Evolutionary conservation across 1,284 basidiomycete species (phyloP).

Genomic region (Leccinum pachyderme): DNA sequence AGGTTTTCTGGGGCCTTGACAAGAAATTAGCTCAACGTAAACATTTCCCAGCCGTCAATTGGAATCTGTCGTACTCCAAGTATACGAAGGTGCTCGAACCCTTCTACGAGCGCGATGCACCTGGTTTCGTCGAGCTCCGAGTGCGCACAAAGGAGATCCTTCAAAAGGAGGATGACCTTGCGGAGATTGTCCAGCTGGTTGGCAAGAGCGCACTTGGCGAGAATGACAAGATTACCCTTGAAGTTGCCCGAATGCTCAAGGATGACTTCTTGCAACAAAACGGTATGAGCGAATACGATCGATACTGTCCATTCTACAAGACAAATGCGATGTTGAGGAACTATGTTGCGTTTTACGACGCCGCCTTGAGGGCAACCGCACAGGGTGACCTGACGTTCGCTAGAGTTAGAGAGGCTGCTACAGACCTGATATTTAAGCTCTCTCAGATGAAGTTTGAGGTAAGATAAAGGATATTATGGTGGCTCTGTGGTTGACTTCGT

Average conservation of each 20-base stretch:
- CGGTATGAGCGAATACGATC: conserved; percentile 97
- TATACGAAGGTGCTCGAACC: conserved; percentile 95
- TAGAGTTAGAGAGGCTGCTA: conserved; percentile 85
- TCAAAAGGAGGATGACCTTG: conserved; percentile 97
- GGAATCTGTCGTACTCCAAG: conserved; percentile 98
- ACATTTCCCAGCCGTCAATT: conserved; percentile 99
- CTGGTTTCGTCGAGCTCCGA: conserved; percentile 92
- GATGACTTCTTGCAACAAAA: conserved; percentile 99
- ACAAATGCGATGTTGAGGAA: conserved; percentile 95
- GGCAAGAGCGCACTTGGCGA: conserved; percentile 98
- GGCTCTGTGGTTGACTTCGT: conserved; percentile 19
- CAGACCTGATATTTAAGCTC: conserved; percentile 92
- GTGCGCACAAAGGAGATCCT: conserved; percentile 94
- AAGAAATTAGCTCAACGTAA: conserved; percentile 97
- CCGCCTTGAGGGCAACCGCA: conserved; percentile 82
- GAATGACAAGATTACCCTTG: conserved; percentile 97
- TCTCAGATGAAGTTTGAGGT: conserved; percentile 99
- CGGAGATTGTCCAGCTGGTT: conserved; percentile 98
- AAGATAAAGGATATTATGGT: conserved; percentile 19
- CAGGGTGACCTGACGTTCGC: conserved; percentile 89
- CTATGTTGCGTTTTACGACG: conserved; percentile 94
- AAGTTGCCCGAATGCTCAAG: conserved; percentile 96
- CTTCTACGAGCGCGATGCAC: conserved; percentile 88
- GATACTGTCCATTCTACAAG: conserved; percentile 99
- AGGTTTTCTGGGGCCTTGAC: conserved; percentile 97